Evolutionary conservation across 2,329 filamentous ascomycete species (phyloP).

Genomic region (Fusarium abutilonis): DNA sequence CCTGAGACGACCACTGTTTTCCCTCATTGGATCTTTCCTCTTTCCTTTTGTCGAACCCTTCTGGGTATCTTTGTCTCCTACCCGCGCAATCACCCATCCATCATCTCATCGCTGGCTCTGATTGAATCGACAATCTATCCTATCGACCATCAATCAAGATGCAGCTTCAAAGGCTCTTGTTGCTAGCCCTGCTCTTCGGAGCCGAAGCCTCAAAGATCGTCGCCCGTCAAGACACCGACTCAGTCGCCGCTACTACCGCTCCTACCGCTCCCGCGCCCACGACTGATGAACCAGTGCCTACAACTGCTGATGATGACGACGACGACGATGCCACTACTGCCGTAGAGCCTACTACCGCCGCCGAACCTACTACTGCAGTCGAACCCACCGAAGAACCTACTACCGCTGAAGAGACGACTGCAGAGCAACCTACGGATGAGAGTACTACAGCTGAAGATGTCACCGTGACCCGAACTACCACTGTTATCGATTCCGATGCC

Average conservation of each 20-base stretch:
- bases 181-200: constrained; percentile 41
- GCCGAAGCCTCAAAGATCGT: constrained; percentile 37
- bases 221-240: constrained; percentile 29
- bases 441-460: constrained; percentile 37
- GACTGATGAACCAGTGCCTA: neutral
- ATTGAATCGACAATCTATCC: constrained; percentile 26
- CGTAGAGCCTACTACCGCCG: constrained; percentile 21
- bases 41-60: constrained; percentile 24
- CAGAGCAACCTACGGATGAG: constrained; percentile 3
- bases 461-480: constrained; percentile 47
- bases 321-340: constrained; percentile 9
- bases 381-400: constrained; percentile 14
- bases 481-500: constrained; percentile 44
- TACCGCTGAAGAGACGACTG: constrained; percentile 4
- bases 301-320: constrained; percentile 2
- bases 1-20: constrained; percentile 37
- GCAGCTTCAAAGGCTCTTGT: constrained; percentile 42
- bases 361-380: neutral
- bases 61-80: constrained; percentile 25
- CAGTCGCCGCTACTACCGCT: constrained; percentile 5
- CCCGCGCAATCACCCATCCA: constrained; percentile 8
- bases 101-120: constrained; percentile 19
- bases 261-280: constrained; percentile 1
- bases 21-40: constrained; percentile 30
- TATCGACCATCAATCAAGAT: constrained; percentile 27